Evolutionary conservation across 768 basidiomycete species (phyloP).

Genomic region (Dictyophora rubrovolvata): DNA sequence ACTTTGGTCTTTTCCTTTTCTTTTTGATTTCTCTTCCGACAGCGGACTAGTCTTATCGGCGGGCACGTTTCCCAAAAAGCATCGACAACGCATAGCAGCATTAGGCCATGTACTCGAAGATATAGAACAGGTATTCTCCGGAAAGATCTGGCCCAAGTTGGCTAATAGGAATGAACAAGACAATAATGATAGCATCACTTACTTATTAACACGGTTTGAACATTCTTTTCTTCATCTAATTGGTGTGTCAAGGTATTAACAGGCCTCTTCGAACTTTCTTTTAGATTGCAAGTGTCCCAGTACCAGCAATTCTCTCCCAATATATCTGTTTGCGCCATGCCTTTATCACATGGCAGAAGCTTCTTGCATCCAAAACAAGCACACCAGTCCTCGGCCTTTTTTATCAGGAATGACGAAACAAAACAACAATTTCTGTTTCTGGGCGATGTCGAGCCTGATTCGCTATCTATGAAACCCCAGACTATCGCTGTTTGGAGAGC

Average conservation of each 20-base stretch:
- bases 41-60: conserved; percentile 75
- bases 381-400: conserved; percentile 80
- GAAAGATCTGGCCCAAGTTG: conserved; percentile 77
- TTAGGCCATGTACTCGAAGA: conserved; percentile 52
- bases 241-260: conserved; percentile 1
- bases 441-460: conserved; percentile 88
- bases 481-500: conserved; percentile 71
- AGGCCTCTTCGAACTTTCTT: conserved; percentile 2
- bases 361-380: conserved; percentile 27
- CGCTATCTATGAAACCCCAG: conserved; percentile 45
- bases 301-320: conserved; percentile 44
- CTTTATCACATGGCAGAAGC: conserved; percentile 64
- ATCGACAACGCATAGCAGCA: conserved; percentile 53
- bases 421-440: conserved; percentile 80
- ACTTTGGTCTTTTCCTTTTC: neutral
- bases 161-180: conserved; percentile 64
- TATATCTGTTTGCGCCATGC: conserved; percentile 56
- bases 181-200: conserved; percentile 36
- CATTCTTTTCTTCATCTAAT: neutral
- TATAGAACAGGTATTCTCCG: conserved; percentile 64
- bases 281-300: conserved; percentile 42
- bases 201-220: conserved; percentile 56
- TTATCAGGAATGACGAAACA: conserved; percentile 57
- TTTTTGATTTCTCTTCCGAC: neutral
- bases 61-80: conserved; percentile 52